A percentile compares a stretch with the other conserved stretches of the same genome.
Conservation (phyloP, 495 filamentous ascomycete species). For the Neurospora sp. region DNA sequence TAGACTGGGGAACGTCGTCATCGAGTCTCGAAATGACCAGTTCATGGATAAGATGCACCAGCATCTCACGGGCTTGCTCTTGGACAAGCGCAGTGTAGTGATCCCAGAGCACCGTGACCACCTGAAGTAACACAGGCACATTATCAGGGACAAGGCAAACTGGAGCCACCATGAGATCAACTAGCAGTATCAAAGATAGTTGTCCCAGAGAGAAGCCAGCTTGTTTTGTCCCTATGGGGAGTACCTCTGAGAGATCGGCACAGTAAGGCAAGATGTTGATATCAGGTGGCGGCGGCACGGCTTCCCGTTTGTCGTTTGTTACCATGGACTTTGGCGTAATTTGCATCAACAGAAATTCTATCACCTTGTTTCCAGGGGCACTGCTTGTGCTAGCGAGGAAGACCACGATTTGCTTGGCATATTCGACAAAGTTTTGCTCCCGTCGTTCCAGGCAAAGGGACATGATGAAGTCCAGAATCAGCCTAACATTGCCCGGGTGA, state of each 20-base stretch:
- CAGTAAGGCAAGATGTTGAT: conserved; percentile 71
- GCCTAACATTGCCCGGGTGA: conserved; percentile 86
- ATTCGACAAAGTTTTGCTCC: conserved; percentile 96
- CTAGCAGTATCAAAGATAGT: conserved; percentile 83
- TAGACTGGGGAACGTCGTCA: conserved; percentile 52
- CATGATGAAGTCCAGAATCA: conserved; percentile 94
- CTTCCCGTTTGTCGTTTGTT: conserved; percentile 65
- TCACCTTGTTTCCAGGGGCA: conserved; percentile 66
- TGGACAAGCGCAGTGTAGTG: conserved; percentile 92
- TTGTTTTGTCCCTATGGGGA: conserved; percentile 85
- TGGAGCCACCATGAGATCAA: conserved; percentile 91
- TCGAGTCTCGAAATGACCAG: conserved; percentile 86
- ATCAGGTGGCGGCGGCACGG: conserved; percentile 63
- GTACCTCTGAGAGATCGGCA: conserved; percentile 66
- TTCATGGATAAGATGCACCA: conserved; percentile 95
- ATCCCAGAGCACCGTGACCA: conserved; percentile 91
- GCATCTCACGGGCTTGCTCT: conserved; percentile 93
- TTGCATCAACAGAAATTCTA: conserved; percentile 85
- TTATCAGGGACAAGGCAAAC: conserved; percentile 67
- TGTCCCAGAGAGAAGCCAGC: conserved; percentile 86
- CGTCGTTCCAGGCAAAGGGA: conserved; percentile 80
- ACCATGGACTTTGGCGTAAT: conserved; percentile 89
- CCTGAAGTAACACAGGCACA: conserved; percentile 77
- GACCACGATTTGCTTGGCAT: conserved; percentile 94
- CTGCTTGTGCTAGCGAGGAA: conserved; percentile 88